Conservation (phyloP, 2,329 filamentous ascomycete genomes). For the Grosmannia serpens region DNA sequence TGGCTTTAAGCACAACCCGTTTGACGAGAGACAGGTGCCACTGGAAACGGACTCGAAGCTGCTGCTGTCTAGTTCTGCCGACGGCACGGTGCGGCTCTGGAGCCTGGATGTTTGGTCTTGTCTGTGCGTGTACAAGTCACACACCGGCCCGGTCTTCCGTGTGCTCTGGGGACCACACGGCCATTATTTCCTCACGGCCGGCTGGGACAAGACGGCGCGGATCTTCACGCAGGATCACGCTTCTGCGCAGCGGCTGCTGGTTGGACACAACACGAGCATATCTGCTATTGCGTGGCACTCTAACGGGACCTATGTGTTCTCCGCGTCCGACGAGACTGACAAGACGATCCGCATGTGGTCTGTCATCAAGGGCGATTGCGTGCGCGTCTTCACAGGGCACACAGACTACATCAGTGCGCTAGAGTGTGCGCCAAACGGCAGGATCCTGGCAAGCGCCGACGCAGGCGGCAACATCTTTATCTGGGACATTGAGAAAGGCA, state of each 20-base stretch:
- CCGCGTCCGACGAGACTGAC: conserved; percentile 71
- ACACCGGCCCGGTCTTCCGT: conserved; percentile 81
- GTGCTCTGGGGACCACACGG: conserved; percentile 85
- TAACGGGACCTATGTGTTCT: conserved; percentile 89
- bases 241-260: conserved; percentile 74
- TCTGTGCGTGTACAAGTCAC: conserved; percentile 85
- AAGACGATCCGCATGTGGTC: conserved; percentile 97
- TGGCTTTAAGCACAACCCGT: conserved; percentile 34
- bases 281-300: conserved; percentile 89
- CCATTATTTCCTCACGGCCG: conserved; percentile 84
- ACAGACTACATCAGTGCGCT: conserved; percentile 76
- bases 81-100: conserved; percentile 85
- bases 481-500: conserved; percentile 85
- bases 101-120: conserved; percentile 87
- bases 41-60: conserved; percentile 54
- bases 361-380: conserved; percentile 72
- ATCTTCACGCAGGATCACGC: conserved; percentile 91
- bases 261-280: conserved; percentile 88
- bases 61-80: conserved; percentile 76
- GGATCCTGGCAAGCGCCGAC: conserved; percentile 83
- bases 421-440: conserved; percentile 77
- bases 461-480: conserved; percentile 81
- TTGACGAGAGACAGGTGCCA: conserved; percentile 32
- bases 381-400: conserved; percentile 87
- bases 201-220: conserved; percentile 81